Base-by-base conservation (phyloP, 805 yeast genomes). In the Vanderwaltozyma verrucispora region DNA sequence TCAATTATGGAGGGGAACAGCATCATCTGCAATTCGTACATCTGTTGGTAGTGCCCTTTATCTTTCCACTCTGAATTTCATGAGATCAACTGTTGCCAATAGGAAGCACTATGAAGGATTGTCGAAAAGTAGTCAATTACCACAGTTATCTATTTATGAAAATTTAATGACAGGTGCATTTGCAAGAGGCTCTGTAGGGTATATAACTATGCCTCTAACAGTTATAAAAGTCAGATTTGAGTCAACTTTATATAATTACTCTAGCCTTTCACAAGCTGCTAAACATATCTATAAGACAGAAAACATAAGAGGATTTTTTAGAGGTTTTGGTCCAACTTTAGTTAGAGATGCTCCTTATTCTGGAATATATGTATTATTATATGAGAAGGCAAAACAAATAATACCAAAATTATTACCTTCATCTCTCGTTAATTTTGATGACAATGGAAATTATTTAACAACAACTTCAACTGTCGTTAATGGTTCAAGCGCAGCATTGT, bases 321-420 rank as follows among this genome's bases (percentile, higher is more conserved):
- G 75, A 42, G 98, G 98, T 0, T 82, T 81, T 49, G 76, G 82
- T 1, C 95, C 94, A 2, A 92, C 98, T 0, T 71, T 80, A 43
- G 71, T 84, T 11, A 64, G 98, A 45, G 98, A 92, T 61, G 94
- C 95, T 18, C 98, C 98, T 0, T 84, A 92, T 57, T 96, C 98
- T 6, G 98, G 98, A 0, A 54, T 92, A 4, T 89, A 92, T 51
- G 86, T 92, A 21, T 61, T 87, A 27, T 72, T 87, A 44, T 89
- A 89, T 59, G 96, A 89, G 53, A 69, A 77, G 40, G 68, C 77
- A 37, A 87, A 87, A 53, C 67, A 65, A 9, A 30, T 68, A 4
- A 40, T 79, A 7, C 86, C 89, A 4, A 45, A 28, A 9, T 13
- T 67, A 9, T 35, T 65, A 28, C 61, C 64, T 2, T 34, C 28